Evolutionary conservation across 768 basidiomycete species (phyloP), one percentile per base, ranked within the genome.

Genomic region (Lactarius sp.): DNA sequence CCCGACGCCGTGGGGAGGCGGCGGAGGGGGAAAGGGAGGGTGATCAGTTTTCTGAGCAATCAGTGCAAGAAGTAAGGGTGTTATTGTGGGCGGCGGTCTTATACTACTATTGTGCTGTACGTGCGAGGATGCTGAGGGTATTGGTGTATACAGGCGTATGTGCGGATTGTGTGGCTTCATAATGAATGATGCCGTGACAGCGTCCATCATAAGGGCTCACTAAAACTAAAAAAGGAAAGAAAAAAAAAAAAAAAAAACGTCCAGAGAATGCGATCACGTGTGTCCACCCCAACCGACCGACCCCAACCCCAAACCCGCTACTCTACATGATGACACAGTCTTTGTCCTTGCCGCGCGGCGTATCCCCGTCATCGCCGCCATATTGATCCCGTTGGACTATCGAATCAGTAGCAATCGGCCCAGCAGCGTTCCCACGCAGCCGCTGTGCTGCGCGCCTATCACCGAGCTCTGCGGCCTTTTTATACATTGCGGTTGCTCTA

Each of bases 371-470:
- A 57, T 77, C 81, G 10, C 77, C 76, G 22, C 79, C 80, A 51
- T 68, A 64, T 16, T 66, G 63, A 59, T 81, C 82, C 47, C 87
- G 83, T 60, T 83, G 78, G 39, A 89, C 75, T 10, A 90, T 82
- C 6, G 87, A 78, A 39, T 81, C 84, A 1, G 85, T 77, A 36
- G 76, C 79, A 64, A 83, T 73, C 6, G 84, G 81, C 58, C 81
- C 81, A 59, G 75, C 81, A 50, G 80, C 80, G 6, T 83, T 79
- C 12, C 84, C 77, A 71, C 83, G 86, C 14, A 98, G 77, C 57
- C 97, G 86, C 70, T 95, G 92, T 8, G 81, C 77, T 0, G 97
- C 94, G 62, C 97, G 91, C 73, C 92, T 96, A 76, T 99, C 97
- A 54, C 96, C 95, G 36, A 86, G 83, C 2, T 95, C 93, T 16